Evolutionary conservation across 352 stramenopile genomes (phyloP).

Genomic region (Pseudoperonospora humuli): DNA sequence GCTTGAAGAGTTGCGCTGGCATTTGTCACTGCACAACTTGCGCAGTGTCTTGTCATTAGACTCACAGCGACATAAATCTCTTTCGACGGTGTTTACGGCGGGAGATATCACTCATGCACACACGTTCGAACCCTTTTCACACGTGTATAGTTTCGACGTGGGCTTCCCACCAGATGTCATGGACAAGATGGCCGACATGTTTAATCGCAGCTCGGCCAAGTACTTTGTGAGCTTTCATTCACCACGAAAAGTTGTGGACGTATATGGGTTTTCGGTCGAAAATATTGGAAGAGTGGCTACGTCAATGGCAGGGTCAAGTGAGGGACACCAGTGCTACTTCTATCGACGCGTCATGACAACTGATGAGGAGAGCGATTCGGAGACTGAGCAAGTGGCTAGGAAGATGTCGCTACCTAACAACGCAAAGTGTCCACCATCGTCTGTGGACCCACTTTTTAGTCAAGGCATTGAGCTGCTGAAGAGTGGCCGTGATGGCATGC

Average conservation of each 20-base stretch:
- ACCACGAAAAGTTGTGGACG: constrained; percentile 88
- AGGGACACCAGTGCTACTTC: constrained; percentile 96
- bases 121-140: constrained; percentile 95
- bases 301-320: constrained; percentile 93
- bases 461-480: constrained; percentile 71
- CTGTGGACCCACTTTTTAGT: constrained; percentile 76
- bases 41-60: constrained; percentile 79
- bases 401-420: constrained; percentile 14
- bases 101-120: constrained; percentile 92
- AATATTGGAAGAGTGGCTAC: constrained; percentile 83
- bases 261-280: constrained; percentile 91
- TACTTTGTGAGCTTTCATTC: constrained; percentile 95
- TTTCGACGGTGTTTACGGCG: constrained; percentile 84
- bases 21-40: constrained; percentile 91
- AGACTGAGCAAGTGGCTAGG: constrained; percentile 11
- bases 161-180: constrained; percentile 95
- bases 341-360: constrained; percentile 60
- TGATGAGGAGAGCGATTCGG: constrained; percentile 17
- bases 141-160: constrained; percentile 98
- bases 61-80: constrained; percentile 43
- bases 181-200: constrained; percentile 88
- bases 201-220: constrained; percentile 83
- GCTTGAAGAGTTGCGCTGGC: constrained; percentile 92
- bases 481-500: constrained; percentile 58
- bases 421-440: constrained; percentile 21